Evolutionary conservation across 73 alveolate genomes (phyloP).

Genomic region (Halteria grandinella): DNA sequence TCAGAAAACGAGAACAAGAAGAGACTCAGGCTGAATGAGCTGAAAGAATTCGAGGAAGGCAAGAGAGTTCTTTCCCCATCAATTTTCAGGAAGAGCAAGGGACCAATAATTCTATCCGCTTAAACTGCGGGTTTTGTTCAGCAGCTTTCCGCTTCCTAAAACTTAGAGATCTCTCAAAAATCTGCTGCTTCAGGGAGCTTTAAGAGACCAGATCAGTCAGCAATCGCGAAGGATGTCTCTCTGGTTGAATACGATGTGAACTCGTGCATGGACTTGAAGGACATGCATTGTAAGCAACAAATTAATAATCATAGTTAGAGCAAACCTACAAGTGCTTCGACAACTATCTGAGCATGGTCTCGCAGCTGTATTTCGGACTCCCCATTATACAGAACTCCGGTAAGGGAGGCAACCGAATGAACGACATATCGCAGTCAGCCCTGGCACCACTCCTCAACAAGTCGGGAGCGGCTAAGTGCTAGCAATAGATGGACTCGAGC

Average conservation of each 20-base stretch:
- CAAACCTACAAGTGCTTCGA: conserved; percentile 44
- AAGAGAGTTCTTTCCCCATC: conserved; percentile 53
- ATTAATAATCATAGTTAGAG: conserved; percentile 2
- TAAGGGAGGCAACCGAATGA: too few species aligned
- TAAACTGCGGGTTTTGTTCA: conserved; percentile 6
- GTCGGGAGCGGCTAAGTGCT: too few species aligned
- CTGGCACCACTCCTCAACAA: too few species aligned
- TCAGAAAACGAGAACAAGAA: conserved; percentile 35
- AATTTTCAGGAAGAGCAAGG: conserved; percentile 38
- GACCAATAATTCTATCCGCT: conserved; percentile 10
- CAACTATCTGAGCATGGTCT: conserved; percentile 24
- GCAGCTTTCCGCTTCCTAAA: conserved; percentile 6
- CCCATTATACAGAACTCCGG: conserved; percentile 18
- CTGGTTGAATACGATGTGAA: conserved; percentile 20
- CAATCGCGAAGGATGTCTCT: conserved; percentile 10
- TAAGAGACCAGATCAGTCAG: background rate
- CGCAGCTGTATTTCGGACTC: conserved; percentile 23
- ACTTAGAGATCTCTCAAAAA: background rate
- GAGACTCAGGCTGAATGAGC: conserved; percentile 19
- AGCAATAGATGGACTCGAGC: too few species aligned
- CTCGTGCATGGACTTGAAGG: conserved; percentile 15
- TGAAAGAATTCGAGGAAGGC: conserved; percentile 36
- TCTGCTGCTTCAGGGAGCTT: background rate
- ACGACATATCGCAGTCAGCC: too few species aligned
- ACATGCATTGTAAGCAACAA: conserved; percentile 24